These are phyloP conservation scores for Podospora pseudoanserina DNA, from an alignment of 495 filamentous ascomycete genomes.

Conservation along the genomic window DNA sequence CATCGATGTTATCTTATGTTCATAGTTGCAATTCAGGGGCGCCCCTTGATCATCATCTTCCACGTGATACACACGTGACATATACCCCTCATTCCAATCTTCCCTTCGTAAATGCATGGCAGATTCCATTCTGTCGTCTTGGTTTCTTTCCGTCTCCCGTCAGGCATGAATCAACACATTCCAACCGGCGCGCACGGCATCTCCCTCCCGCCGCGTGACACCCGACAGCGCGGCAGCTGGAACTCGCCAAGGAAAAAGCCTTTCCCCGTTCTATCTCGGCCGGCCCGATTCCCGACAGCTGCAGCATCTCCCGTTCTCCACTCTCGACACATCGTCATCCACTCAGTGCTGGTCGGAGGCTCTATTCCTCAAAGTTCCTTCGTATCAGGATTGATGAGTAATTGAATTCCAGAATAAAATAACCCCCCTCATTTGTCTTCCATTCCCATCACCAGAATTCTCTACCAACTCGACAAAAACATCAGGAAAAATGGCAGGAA, in stretches of 20 bases:
- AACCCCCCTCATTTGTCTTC: not conserved
- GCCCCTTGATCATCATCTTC: too few relatives aligned
- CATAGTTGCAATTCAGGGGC: too few relatives aligned
- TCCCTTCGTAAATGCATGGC: not conserved
- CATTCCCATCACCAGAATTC: not conserved
- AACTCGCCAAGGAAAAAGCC: not conserved
- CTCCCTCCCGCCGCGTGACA: not conserved
- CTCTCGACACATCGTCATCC: not conserved
- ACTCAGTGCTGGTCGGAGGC: not conserved
- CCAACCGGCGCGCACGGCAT: not conserved
- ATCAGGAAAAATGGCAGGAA: constrained; percentile 40
- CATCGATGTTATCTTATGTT: too few relatives aligned
- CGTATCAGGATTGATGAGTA: not conserved
- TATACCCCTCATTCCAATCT: not conserved
- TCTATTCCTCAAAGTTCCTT: not conserved
- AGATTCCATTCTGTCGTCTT: not conserved
- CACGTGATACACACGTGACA: not conserved
- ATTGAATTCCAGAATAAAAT: not conserved
- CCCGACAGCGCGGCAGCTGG: not conserved
- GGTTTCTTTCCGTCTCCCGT: not conserved
- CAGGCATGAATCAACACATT: not conserved
- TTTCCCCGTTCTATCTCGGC: not conserved
- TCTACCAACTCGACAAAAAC: not conserved
- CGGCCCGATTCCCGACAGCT: not conserved
- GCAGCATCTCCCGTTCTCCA: not conserved